Evolutionary conservation across 176 grass and related monocot species (phyloP).

Genomic region (Paspalum notatum): DNA sequence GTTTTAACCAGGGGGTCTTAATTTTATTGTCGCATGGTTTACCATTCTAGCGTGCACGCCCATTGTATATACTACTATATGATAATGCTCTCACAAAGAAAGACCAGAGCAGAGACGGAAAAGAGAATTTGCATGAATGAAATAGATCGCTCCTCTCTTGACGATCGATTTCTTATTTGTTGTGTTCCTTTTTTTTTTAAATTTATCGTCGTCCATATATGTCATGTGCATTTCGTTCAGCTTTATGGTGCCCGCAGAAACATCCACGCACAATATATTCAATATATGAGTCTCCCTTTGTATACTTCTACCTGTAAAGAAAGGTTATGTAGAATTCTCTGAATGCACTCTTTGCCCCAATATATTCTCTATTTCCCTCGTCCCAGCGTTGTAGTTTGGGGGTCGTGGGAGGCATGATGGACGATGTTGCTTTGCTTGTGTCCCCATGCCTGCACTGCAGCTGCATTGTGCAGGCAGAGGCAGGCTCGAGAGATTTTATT

Average conservation of each 20-base stretch:
- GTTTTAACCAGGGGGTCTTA: neutral
- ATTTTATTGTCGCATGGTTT: neutral
- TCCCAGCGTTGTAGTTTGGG: neutral
- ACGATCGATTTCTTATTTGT: neutral
- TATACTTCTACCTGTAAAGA: neutral
- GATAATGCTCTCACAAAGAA: neutral
- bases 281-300: too few species aligned
- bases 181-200: too few species aligned
- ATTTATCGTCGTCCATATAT: neutral
- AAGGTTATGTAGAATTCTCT: neutral
- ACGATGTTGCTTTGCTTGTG: slow-evolving; percentile 37
- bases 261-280: neutral
- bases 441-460: neutral
- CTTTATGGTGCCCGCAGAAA: neutral
- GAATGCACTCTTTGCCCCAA: too few species aligned
- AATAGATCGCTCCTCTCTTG: neutral
- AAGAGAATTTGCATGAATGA: neutral
- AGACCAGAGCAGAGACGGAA: neutral
- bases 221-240: neutral
- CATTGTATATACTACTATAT: neutral
- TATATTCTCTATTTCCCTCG: too few species aligned
- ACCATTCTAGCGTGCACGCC: neutral
- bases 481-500: neutral
- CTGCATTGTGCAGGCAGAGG: too few species aligned
- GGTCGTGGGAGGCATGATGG: neutral